Conservation (phyloP, 192 early-diverging fungal species). For the Backusella tarrabulga region DNA sequence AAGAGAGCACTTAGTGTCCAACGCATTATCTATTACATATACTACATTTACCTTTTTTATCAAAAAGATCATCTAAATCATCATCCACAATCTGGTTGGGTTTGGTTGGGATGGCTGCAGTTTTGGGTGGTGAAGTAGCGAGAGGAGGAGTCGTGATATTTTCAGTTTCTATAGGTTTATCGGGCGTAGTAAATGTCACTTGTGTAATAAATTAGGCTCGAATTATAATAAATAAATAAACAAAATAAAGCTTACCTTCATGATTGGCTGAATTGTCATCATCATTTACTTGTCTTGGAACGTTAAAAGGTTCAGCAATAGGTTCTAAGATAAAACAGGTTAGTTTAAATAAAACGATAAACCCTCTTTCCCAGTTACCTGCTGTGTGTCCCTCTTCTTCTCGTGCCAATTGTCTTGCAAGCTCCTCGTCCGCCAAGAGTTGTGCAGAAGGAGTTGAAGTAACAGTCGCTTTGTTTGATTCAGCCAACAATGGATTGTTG, state of each 20-base stretch:
- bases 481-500: neutral
- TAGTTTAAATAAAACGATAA: neutral
- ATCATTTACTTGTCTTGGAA: neutral
- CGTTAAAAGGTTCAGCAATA: neutral
- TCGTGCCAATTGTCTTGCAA: conserved; percentile 47
- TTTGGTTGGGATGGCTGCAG: neutral
- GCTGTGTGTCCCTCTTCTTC: neutral
- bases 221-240: neutral
- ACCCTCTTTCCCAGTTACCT: neutral
- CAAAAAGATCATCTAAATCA: conserved; percentile 20
- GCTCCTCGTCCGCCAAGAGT: conserved; percentile 48
- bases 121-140: neutral
- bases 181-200: neutral
- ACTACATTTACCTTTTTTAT: neutral
- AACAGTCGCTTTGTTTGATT: neutral
- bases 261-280: neutral
- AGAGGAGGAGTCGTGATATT: neutral
- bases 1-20: neutral
- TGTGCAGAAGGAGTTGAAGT: conserved; percentile 42
- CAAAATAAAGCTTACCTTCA: neutral
- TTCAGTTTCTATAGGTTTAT: neutral
- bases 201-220: neutral
- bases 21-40: neutral
- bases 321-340: neutral
- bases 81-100: neutral